Evolutionary conservation across 2,329 filamentous ascomycete genomes (phyloP), one percentile per base, ranked within the genome.

Genomic region (Orbilia javanica): DNA sequence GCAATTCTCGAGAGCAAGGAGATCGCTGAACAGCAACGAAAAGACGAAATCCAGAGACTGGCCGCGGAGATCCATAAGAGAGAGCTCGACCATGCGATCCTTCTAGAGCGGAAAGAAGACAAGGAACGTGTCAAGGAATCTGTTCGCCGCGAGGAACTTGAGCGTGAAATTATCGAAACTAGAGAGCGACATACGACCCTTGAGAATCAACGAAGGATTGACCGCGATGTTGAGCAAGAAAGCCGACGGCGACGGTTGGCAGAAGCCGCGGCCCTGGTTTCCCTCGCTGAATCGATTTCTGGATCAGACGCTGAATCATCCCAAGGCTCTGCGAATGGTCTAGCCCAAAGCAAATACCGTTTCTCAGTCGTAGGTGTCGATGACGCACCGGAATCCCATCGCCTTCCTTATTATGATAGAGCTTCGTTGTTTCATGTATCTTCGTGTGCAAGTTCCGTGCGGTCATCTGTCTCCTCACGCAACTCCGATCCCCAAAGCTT

Each of bases 191-290:
- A 78, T 31, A n/a, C 31, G 8, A 46, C 34, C 25, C 44, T 78
- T 6, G 74, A 78, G 60, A 72, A 72, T 1, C 74, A 78, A 25
- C 62, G 36, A 6, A 53, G 39, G 18, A 46, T 78, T 15, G 74
- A 78, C 39, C 74, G 74, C 8, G 62, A 72, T 34, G 74, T 78
- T 15, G 74, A 71, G 27, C 50, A 78, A 68, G 74, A 78, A 50
- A 78, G 67, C 22, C 67, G 46, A 27, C 67, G 74, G 8, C 67
- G 74, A 31, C 67, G 74, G 42, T 52, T 78, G 29, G 74, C 67
- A 5, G 74, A 78, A 57, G 74, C 74, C 36, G 67, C 67, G n/a
- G 53, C 63, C 15, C 34, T 78, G n/a, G 62, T 53, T 25, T 67
- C 67, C 0, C 15, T 72, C 5, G 53, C 67, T 22, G 74, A 60